A percentile compares a stretch with the other conserved stretches of the same genome.
Evolutionary conservation across 1,139 yeast genomes (phyloP).

Genomic region (Casaregolazyma lundiana): DNA sequence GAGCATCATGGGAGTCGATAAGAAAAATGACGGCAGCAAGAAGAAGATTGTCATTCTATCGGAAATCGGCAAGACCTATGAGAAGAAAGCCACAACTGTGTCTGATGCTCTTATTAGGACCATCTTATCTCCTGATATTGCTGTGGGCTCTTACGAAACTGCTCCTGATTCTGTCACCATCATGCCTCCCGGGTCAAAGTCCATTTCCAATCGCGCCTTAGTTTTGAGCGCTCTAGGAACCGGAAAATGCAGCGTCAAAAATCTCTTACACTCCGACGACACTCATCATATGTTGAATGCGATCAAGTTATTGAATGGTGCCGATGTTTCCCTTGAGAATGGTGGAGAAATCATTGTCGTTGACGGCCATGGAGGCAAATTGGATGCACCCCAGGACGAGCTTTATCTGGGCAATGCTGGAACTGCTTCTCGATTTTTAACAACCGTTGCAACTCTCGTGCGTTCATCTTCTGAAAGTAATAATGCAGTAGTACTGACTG

Average conservation of each 20-base stretch:
- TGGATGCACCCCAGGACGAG: constrained; percentile 55
- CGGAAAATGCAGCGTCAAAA: constrained; percentile 78
- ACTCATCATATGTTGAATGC: constrained; percentile 94
- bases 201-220: constrained; percentile 92
- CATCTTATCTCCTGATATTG: constrained; percentile 76
- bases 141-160: constrained; percentile 44
- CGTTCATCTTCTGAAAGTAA: constrained; percentile 40
- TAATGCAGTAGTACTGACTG: constrained; percentile 63
- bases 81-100: constrained; percentile 80
- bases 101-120: constrained; percentile 75
- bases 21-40: constrained; percentile 89
- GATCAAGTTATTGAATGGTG: constrained; percentile 72
- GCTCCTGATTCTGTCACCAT: constrained; percentile 48
- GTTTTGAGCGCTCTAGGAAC: constrained; percentile 86
- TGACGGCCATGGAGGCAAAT: constrained; percentile 79
- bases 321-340: constrained; percentile 67
- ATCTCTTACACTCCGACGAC: constrained; percentile 88
- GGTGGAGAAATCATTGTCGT: constrained; percentile 86
- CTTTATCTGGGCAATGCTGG: constrained; percentile 96
- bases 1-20: constrained; percentile 89
- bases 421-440: constrained; percentile 91
- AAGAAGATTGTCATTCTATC: constrained; percentile 83
- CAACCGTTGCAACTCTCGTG: constrained; percentile 85
- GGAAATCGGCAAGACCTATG: constrained; percentile 83
- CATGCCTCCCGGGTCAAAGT: constrained; percentile 94